These are phyloP conservation scores for Lophiostoma macrostomum DNA, from an alignment of 495 filamentous ascomycete species.

Conservation along the genomic window DNA sequence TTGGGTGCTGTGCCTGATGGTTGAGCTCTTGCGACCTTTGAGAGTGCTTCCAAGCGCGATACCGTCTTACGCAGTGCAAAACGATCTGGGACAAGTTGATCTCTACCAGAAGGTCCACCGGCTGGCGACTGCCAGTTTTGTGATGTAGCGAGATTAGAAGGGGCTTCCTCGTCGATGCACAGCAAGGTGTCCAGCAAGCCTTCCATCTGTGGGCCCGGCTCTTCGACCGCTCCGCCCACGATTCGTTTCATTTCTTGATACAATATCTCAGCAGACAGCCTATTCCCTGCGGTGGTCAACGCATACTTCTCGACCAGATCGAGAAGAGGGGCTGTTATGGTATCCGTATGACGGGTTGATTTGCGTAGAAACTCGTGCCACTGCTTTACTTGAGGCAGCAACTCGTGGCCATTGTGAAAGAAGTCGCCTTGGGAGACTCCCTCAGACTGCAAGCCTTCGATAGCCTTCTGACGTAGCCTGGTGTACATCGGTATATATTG, in stretches of 20 bases:
- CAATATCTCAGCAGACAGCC: neutral
- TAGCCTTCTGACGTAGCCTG: constrained; percentile 4
- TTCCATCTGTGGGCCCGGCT: neutral
- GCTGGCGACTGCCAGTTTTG: neutral
- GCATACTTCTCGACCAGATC: constrained; percentile 4
- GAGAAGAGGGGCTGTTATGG: constrained; percentile 6
- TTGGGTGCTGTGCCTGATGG: neutral
- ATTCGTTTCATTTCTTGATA: too few relatives aligned
- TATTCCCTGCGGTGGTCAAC: too few relatives aligned
- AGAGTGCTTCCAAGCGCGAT: neutral
- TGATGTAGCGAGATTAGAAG: neutral
- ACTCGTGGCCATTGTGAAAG: constrained; percentile 33
- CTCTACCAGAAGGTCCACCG: too few relatives aligned
- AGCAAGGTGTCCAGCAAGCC: neutral
- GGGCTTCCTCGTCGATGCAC: neutral
- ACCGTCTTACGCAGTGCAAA: neutral
- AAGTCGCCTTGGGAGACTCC: too few relatives aligned
- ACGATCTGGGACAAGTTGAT: neutral
- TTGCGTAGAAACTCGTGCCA: constrained; percentile 14
- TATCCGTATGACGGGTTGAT: neutral
- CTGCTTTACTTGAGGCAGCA: constrained; percentile 2
- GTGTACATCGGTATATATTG: constrained; percentile 15
- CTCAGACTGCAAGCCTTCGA: neutral
- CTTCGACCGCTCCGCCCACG: too few relatives aligned
- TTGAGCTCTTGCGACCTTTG: neutral